Percentiles rank a stretch among this genome's conserved stretches.
Evolutionary conservation across 768 basidiomycete genomes (phyloP).

Genomic region (Gautieria morchelliformis): DNA sequence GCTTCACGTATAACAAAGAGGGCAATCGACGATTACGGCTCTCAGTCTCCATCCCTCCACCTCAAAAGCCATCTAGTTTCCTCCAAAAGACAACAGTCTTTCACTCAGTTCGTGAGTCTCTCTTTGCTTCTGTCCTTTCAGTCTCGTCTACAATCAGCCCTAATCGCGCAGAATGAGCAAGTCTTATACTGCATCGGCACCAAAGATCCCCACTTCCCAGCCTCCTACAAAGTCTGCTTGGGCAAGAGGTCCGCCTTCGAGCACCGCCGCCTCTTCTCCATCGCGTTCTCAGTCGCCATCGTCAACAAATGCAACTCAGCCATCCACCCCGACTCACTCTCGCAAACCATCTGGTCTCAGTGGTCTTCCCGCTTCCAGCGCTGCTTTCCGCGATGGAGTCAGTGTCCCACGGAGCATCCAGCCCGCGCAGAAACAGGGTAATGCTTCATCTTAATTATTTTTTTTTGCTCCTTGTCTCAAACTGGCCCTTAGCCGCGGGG

Average conservation of each 20-base stretch:
- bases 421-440: slow-evolving; percentile 7
- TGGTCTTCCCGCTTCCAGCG: slow-evolving; percentile 38
- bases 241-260: slow-evolving; percentile 79
- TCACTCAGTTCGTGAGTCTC: slow-evolving; percentile 7
- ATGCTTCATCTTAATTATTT: not conserved
- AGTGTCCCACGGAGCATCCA: slow-evolving; percentile 45
- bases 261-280: slow-evolving; percentile 42
- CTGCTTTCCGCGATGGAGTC: slow-evolving; percentile 73
- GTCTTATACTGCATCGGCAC: slow-evolving; percentile 63
- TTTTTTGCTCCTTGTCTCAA: slow-evolving; percentile 26
- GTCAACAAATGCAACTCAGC: slow-evolving; percentile 33
- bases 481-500: slow-evolving; percentile 31
- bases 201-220: slow-evolving; percentile 58
- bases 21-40: slow-evolving; percentile 27
- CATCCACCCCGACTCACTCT: slow-evolving; percentile 49
- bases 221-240: slow-evolving; percentile 81
- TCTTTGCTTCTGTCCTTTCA: not conserved
- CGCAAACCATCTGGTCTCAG: slow-evolving; percentile 69
- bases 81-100: slow-evolving; percentile 16
- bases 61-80: slow-evolving; percentile 1
- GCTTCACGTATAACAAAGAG: slow-evolving; percentile 66
- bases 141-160: not conserved
- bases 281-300: slow-evolving; percentile 76
- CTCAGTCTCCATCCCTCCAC: slow-evolving; percentile 18
- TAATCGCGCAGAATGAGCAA: slow-evolving; percentile 75